Evolutionary conservation across 2,329 filamentous ascomycete species (phyloP).

Genomic region (Conoideocrella luteorostrata): DNA sequence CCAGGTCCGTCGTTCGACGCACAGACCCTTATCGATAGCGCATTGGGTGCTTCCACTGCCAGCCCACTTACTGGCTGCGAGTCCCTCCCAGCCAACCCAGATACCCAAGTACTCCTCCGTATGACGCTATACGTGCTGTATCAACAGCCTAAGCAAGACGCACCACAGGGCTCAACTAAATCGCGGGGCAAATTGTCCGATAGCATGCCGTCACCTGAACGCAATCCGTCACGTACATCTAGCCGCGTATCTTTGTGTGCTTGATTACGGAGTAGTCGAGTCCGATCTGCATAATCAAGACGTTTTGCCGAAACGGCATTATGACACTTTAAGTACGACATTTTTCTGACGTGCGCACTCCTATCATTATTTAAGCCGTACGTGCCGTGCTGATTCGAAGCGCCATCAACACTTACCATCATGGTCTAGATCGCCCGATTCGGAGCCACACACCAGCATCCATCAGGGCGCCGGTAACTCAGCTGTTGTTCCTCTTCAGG

Average conservation of each 20-base stretch:
- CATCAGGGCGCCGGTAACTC: conserved; percentile 17
- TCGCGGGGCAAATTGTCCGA: not conserved
- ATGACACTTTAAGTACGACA: too few relatives aligned
- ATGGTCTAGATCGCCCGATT: conserved; percentile 27
- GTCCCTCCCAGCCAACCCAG: too few relatives aligned
- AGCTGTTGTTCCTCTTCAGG: conserved; percentile 13
- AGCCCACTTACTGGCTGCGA: too few relatives aligned
- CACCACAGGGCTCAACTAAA: not conserved
- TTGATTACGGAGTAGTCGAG: too few relatives aligned
- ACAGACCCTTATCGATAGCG: conserved; percentile 2
- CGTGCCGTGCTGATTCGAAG: too few relatives aligned
- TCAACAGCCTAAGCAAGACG: not conserved
- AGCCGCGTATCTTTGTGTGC: not conserved
- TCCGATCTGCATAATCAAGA: too few relatives aligned
- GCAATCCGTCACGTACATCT: not conserved
- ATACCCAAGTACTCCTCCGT: too few relatives aligned
- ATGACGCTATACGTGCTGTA: not conserved
- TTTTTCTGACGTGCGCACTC: too few relatives aligned
- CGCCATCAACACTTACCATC: too few relatives aligned
- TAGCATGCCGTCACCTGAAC: not conserved
- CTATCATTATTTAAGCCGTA: too few relatives aligned
- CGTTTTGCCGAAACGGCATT: too few relatives aligned
- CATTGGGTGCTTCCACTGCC: not conserved
- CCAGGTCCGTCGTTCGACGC: too few relatives aligned
- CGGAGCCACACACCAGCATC: conserved; percentile 13